Evolutionary conservation across 345 rosid species (phyloP), one percentile per base, ranked within the genome.

Genomic region (Sisymbrium altissimum): DNA sequence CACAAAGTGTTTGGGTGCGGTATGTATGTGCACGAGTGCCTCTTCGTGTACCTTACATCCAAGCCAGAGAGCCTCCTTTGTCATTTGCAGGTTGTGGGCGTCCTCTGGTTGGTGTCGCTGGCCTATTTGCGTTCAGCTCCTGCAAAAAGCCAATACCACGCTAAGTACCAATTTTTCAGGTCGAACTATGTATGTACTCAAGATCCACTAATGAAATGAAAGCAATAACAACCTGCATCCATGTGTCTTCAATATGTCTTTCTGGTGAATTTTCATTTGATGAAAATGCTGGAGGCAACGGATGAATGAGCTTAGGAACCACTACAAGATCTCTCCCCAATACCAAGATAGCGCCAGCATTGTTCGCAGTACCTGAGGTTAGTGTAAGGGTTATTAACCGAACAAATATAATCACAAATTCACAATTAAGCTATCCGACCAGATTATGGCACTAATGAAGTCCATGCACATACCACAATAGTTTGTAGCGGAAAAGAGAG

Each of bases 111-210:
- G 97, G 97, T 32, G 97, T 92, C 0, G 96, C 88, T 67, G 97
- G 97, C 63, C 97, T 81, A 70, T 92, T 92, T 39, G 97, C 94
- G 45, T 92, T 92, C 76, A 92, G 87, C 82, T 92, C 97, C 97
- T 92, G 84, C 43, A 19, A 57, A 11, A 19, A 9, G 35, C 10
- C 0, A 40, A 35, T 48, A 65, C 17, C 18, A 33, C 5, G 50
- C 64, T 53, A 14, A 35, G 54, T 59, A 55, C 63, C 46, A 49
- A 5, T 10, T 30, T 36, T 60, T 32, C 63, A 59, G 4, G 62
- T 15, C 66, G 23, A 62, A 30, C 49, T 61, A 58, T 5, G 49
- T 9, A 35, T 11, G 50, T 6, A 33, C 36, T 19, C 58, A 29
- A 19, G 58, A 44, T 67, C 23, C 18, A 10, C 32, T 56, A n/a